phyloP scores from a whole-genome alignment of 495 filamentous ascomycete genomes.

The Neurospora sp. region DNA sequence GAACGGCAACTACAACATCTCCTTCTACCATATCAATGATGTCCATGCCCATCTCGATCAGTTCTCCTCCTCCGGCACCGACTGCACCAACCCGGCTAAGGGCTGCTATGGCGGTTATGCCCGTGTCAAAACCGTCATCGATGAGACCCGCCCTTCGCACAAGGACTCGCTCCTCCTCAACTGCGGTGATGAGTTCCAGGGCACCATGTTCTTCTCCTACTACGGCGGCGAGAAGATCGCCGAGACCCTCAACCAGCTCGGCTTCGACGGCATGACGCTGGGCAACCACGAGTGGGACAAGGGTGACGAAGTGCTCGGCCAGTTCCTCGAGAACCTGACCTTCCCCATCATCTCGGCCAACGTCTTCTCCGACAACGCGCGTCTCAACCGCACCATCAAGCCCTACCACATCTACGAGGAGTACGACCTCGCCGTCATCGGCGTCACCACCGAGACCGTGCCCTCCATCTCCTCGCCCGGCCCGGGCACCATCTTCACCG shows the following conservation, averaged over 20 bases:
- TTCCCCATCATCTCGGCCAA: conserved; percentile 50
- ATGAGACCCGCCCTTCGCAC: conserved; percentile 38
- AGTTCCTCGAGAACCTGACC: conserved; percentile 45
- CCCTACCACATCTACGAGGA: conserved; percentile 47
- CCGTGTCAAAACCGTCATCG: conserved; percentile 41
- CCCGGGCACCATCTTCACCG: conserved; percentile 39
- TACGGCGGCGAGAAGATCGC: conserved; percentile 54
- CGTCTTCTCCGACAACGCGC: conserved; percentile 37
- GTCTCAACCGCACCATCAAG: conserved; percentile 43
- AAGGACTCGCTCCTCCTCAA: conserved; percentile 46
- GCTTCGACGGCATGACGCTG: conserved; percentile 49
- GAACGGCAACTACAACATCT: conserved; percentile 46
- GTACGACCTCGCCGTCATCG: conserved; percentile 45
- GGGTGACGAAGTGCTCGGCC: conserved; percentile 39
- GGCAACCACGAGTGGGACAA: conserved; percentile 52
- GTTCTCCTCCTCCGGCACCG: conserved; percentile 43
- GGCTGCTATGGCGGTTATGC: conserved; percentile 52
- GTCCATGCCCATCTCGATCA: conserved; percentile 51
- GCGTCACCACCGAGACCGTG: conserved; percentile 46
- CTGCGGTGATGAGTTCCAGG: conserved; percentile 51
- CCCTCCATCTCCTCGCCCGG: conserved; percentile 41
- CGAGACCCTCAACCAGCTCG: conserved; percentile 48
- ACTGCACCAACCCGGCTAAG: conserved; percentile 37
- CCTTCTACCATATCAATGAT: conserved; percentile 54
- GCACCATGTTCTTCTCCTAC: conserved; percentile 48